These are phyloP conservation scores for Botrytis fragariae DNA, from an alignment of 2,329 filamentous ascomycete genomes.

Conservation along the genomic window DNA sequence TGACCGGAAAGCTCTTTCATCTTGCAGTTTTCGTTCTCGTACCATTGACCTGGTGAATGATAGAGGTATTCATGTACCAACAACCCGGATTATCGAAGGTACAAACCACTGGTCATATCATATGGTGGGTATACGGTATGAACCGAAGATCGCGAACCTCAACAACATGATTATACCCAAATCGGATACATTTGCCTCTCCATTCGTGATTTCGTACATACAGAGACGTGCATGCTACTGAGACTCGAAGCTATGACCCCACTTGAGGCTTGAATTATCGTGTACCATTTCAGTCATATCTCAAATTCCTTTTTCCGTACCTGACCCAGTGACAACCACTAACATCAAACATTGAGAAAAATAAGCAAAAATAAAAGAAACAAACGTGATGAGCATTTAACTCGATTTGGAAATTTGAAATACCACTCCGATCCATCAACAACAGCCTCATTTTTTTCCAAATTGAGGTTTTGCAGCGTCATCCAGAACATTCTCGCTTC, in stretches of 20 bases:
- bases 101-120: conserved; percentile 14
- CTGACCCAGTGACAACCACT: neutral
- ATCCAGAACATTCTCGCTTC: conserved; percentile 16
- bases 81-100: conserved; percentile 13
- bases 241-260: conserved; percentile 1
- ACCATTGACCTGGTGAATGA: conserved; percentile 16
- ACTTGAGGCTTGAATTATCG: conserved; percentile 18
- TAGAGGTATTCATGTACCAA: conserved; percentile 19
- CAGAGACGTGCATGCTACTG: neutral
- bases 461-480: conserved; percentile 12
- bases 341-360: neutral
- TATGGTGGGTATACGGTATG: neutral
- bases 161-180: neutral
- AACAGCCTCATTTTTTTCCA: neutral
- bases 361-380: neutral
- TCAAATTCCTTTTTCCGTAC: conserved; percentile 14
- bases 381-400: neutral
- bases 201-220: neutral
- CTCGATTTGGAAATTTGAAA: neutral
- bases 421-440: neutral
- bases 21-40: conserved; percentile 21
- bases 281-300: conserved; percentile 9
- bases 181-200: neutral
- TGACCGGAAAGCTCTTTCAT: neutral
- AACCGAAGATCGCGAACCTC: neutral